Evolutionary conservation across 202 grass and related monocot species (phyloP), one percentile per base, ranked within the genome.

Genomic region (Bolboschoenoplectus hybrid): DNA sequence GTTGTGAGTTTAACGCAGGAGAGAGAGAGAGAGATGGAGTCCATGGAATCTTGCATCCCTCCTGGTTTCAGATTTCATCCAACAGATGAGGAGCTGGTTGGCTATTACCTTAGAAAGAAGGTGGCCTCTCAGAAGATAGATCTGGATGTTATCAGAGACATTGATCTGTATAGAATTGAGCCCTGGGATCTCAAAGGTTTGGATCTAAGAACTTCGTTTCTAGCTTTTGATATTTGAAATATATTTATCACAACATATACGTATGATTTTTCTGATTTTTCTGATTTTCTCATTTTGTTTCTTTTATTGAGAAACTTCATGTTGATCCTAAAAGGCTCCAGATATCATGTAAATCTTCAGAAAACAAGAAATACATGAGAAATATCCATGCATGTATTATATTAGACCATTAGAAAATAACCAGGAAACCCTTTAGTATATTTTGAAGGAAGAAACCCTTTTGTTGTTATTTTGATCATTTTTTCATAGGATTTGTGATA

Each of bases 21-120:
- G 83, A 60, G 52, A 20, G 8, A 93, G 86, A 84, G 83, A 60
- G 52, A 20, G 8, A 93, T 90, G 91, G 86, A 89, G 85, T 83
- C 91, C 65, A 93, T 91, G 86, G 88, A 91, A 89, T 97, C 94
- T 51, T 93, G 91, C 82, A 91, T 97, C 67, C 94, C 94, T 83
- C 94, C 94, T 43, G 94, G 94, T 57, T 97, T 97, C 89, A 97
- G 94, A 89, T 97, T 97, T 86, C 94, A 97, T 87, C 94, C 94
- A 52, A 97, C 94, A 2, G 94, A 97, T 72, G 94, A 90, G 73
- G 94, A 97, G 86, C 91, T 97, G 75, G 94, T 97, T 71, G 94
- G 91, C 67, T 97, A 97, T 89, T 97, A 97, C 86, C 94, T 97
- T 69, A 83, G 89, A 81, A 97, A 97, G 86, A 93, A 97, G 76